phyloP scores from a whole-genome alignment of 208 protist genomes.

The Wallacemonas sp. region DNA sequence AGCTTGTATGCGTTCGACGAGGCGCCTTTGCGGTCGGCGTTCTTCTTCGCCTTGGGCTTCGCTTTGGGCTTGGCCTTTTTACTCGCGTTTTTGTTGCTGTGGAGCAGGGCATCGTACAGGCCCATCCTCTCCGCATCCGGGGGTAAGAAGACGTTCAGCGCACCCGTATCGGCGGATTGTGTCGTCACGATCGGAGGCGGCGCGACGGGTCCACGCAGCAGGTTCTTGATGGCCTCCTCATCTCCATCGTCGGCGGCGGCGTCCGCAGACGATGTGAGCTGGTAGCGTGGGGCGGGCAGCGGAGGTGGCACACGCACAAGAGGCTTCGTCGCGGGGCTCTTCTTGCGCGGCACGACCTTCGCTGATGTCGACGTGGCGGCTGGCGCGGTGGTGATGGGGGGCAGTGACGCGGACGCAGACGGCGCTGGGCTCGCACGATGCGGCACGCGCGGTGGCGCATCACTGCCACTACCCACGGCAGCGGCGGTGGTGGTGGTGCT shows the following conservation, averaged over 20 bases:
- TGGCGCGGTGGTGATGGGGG: neutral
- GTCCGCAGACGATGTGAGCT: neutral
- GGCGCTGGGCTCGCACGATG: too few species aligned
- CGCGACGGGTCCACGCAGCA: neutral
- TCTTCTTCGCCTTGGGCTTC: neutral
- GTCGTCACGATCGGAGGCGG: conserved; percentile 10
- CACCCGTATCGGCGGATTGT: conserved; percentile 5
- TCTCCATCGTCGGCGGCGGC: neutral
- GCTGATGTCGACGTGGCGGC: too few species aligned
- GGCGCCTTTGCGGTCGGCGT: too few species aligned
- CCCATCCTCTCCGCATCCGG: conserved; percentile 7
- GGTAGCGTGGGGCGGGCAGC: conserved; percentile 6
- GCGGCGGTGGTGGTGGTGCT: too few species aligned
- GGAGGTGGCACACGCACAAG: conserved; percentile 1
- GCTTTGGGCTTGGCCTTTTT: neutral
- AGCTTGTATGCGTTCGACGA: neutral
- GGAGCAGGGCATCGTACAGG: conserved; percentile 8
- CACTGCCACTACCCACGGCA: too few species aligned
- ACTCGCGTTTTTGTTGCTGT: neutral
- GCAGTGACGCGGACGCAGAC: neutral
- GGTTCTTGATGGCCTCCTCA: conserved; percentile 3
- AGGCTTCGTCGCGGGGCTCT: neutral
- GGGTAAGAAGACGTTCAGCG: conserved; percentile 14
- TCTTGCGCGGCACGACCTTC: too few species aligned
- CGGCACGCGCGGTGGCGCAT: too few species aligned